Percentiles rank a stretch among this genome's conserved stretches.
phyloP scores from a whole-genome alignment of 768 basidiomycete species.

The Auriscalpium vulgare region DNA sequence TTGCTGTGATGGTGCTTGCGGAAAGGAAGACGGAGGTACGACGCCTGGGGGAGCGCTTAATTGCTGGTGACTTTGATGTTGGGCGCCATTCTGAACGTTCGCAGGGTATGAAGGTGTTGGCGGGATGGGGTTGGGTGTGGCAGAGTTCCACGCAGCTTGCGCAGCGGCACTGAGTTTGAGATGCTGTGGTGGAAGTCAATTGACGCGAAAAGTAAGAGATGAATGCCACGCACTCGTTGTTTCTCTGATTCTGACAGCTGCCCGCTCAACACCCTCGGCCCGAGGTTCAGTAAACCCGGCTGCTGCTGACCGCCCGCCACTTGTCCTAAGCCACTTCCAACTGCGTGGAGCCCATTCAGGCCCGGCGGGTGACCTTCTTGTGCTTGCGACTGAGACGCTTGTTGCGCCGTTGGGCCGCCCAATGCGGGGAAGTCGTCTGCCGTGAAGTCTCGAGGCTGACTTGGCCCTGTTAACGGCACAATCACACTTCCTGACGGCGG shows the following conservation, averaged over 20 bases:
- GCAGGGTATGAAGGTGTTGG: slow-evolving; percentile 17
- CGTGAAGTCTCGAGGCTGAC: slow-evolving; percentile 62
- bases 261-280: slow-evolving; percentile 27
- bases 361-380: slow-evolving; percentile 56
- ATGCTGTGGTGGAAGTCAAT: slow-evolving; percentile 23
- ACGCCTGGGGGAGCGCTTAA: slow-evolving; percentile 47
- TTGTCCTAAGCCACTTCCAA: slow-evolving; percentile 38
- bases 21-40: slow-evolving; percentile 30
- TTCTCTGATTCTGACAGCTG: slow-evolving; percentile 65
- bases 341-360: slow-evolving; percentile 54
- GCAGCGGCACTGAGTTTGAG: slow-evolving; percentile 57
- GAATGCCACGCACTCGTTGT: slow-evolving; percentile 45
- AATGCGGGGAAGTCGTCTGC: slow-evolving; percentile 87
- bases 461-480: slow-evolving; percentile 23
- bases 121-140: slow-evolving; percentile 38
- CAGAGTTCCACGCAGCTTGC: slow-evolving; percentile 58
- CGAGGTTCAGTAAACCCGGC: slow-evolving; percentile 61
- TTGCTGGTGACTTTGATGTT: slow-evolving; percentile 36
- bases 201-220: slow-evolving; percentile 3
- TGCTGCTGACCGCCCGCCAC: slow-evolving; percentile 36
- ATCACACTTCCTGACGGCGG: slow-evolving; percentile 32
- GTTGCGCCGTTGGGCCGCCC: slow-evolving; percentile 43
- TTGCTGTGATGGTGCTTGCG: slow-evolving; percentile 30
- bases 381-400: slow-evolving; percentile 28
- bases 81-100: slow-evolving; percentile 40